Evolutionary conservation across 2,329 filamentous ascomycete species (phyloP).

Genomic region (Penicillium nordicum): DNA sequence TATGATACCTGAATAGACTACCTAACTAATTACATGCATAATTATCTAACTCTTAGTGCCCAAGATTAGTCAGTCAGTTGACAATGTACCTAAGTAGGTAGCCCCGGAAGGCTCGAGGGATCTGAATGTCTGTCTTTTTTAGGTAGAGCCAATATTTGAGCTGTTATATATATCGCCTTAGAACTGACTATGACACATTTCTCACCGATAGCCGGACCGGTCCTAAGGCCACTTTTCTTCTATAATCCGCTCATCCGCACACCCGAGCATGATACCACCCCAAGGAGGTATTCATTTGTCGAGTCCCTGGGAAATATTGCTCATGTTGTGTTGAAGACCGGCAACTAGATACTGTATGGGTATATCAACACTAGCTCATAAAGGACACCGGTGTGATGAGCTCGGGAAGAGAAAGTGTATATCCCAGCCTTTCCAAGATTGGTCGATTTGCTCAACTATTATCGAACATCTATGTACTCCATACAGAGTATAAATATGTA

Average conservation of each 20-base stretch:
- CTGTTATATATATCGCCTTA: neutral
- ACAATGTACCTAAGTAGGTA: neutral
- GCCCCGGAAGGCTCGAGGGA: no score
- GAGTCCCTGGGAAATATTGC: neutral
- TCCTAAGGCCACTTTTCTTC: neutral
- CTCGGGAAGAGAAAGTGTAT: neutral
- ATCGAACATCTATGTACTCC: neutral
- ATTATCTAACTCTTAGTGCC: neutral
- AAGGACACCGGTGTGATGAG: neutral
- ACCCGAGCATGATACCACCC: neutral
- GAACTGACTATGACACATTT: neutral
- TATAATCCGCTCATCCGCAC: neutral
- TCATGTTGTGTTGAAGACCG: neutral
- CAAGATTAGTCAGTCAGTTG: neutral
- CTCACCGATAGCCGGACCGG: neutral
- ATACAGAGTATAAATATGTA: neutral
- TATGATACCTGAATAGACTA: slow-evolving; percentile 6
- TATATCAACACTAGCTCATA: neutral
- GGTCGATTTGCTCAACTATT: neutral
- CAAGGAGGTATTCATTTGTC: neutral
- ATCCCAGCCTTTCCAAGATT: neutral
- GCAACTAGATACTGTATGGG: neutral
- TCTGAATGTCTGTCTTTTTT: neutral
- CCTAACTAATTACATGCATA: neutral
- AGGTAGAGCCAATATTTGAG: neutral